Base-by-base conservation (phyloP, 176 grass and related monocot genomes). In the Hsuehochloa calcarea region DNA sequence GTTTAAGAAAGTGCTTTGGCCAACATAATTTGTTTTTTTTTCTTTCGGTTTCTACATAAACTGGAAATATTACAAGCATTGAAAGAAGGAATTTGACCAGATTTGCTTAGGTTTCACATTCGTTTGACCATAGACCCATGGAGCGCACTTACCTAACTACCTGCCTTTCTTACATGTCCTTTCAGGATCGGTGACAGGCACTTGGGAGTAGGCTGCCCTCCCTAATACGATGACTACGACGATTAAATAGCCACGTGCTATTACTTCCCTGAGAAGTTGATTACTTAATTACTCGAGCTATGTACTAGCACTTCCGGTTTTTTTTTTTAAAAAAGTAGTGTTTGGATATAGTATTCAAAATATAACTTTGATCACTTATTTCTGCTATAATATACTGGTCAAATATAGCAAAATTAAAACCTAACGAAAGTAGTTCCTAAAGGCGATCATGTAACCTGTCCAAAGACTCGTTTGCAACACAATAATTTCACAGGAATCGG, bases 51-150 rank as follows among this genome's bases (percentile, higher is more conserved):
- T 56, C 35, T 5, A 46, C 17, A 46, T 4, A 47, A 46, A 58
- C 6, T 56, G 22, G 16, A 54, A n/a, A n/a, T 54, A 22, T 23
- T 10, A 0, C 4, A 25, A 23, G 23, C 10, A 62, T 27, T 3
- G 5, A 12, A 17, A 26, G 11, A 34, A 17, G 6, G 40, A 66
- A 38, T 63, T 70, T 75, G 70, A 75, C 22, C 3, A 12, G 23
- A 58, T 60, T 5, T 43, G 8, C 50, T 85, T 69, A 50, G 69
- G n/a, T 68, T 80, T 85, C 77, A 23, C 62, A 85, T 39, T 39
- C 41, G 41, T 80, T 88, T 81, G 77, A 85, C 63, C 17, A 22
- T 56, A 8, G 54, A 3, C 22, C 51, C 55, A 23, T 25, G 40
- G 14, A 7, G 12, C 14, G 19, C 10, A 29, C 65, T 62, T 86